These are phyloP conservation scores for Leccinum barrowsii DNA, from an alignment of 768 basidiomycete species.

Conservation along the genomic window DNA sequence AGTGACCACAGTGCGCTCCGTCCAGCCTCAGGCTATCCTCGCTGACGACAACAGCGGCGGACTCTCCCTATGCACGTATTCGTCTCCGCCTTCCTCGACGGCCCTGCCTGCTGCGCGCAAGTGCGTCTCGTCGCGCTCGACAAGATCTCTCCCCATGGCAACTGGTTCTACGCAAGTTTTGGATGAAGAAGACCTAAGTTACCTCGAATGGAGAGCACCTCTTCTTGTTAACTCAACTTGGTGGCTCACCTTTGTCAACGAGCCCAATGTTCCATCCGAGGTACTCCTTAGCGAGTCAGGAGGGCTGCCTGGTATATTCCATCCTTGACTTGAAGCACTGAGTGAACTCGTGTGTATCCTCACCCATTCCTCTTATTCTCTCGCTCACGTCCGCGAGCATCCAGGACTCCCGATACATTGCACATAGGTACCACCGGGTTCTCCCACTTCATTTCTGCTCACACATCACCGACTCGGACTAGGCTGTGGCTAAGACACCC, in stretches of 20 bases:
- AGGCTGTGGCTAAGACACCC: slow-evolving; percentile 68
- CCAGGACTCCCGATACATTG: slow-evolving; percentile 67
- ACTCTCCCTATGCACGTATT: too few relatives aligned
- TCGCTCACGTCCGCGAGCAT: slow-evolving; percentile 34
- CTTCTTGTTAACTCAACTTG: slow-evolving; percentile 90
- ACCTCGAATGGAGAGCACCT: slow-evolving; percentile 83
- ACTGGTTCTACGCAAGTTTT: slow-evolving; percentile 93
- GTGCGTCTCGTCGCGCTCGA: slow-evolving; percentile 60
- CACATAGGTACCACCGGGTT: slow-evolving; percentile 50
- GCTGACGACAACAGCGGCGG: too few relatives aligned
- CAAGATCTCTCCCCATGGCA: slow-evolving; percentile 66
- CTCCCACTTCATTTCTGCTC: not conserved
- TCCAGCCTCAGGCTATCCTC: too few relatives aligned
- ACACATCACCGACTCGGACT: not conserved
- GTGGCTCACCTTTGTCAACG: slow-evolving; percentile 88
- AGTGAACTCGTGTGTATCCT: slow-evolving; percentile 52
- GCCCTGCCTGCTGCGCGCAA: slow-evolving; percentile 13
- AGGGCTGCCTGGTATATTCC: slow-evolving; percentile 76
- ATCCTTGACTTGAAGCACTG: slow-evolving; percentile 69
- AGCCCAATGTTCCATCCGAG: slow-evolving; percentile 52
- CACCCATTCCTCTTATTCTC: not conserved
- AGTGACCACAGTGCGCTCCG: too few relatives aligned
- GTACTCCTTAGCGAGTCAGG: slow-evolving; percentile 79
- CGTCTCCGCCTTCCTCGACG: too few relatives aligned
- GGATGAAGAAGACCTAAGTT: slow-evolving; percentile 77